Base-by-base conservation (phyloP, 805 yeast species). In the Starmerella bombicola region DNA sequence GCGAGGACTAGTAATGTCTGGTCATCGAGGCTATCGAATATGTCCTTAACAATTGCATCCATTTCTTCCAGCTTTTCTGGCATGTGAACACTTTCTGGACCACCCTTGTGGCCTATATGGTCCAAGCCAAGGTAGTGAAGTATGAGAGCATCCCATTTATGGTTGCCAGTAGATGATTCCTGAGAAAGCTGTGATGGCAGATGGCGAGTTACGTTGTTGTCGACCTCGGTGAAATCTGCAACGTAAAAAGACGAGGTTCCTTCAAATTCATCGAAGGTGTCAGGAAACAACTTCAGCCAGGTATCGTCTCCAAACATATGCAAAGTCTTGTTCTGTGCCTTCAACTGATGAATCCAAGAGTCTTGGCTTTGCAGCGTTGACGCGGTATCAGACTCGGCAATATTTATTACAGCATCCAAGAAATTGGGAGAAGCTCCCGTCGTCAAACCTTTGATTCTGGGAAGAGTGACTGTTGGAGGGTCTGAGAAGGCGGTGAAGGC, bases 261-360 rank as follows among this genome's bases (percentile, higher is more conserved):
- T 30, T 91, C 97, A 22, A 57, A 62, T 34, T 69, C 65, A 17
- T 67, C 65, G 54, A 88, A 86, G 48, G 68, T 68, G 4, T 55
- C 59, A 0, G 95, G 95, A 50, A 86, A 91, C 36, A 91, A 66
- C 55, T 84, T 86, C 47, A 86, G 60, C 99, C 99, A 91, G 1
- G 99, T 91, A 56, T 91, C 98, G 60, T 91, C 99, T 24, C 99
- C 99, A 63, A 71, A 88, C 71, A 91, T 82, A 55, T 85, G 80
- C 22, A 91, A 64, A 17, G 55, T 65, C 55, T 68, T 68, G 22
- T 57, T 58, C 4, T 55, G 55, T 2, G 40, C 33, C 10, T 52
- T 40, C 60, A 85, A 67, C 55, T 91, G 97, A 26, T 67, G 66
- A 8, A 86, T 57, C 95, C 96, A 85, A 22, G 91, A 80, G 57